Conservation (phyloP, 495 filamentous ascomycete genomes). For the Hyphodiscus hymeniophilus region DNA sequence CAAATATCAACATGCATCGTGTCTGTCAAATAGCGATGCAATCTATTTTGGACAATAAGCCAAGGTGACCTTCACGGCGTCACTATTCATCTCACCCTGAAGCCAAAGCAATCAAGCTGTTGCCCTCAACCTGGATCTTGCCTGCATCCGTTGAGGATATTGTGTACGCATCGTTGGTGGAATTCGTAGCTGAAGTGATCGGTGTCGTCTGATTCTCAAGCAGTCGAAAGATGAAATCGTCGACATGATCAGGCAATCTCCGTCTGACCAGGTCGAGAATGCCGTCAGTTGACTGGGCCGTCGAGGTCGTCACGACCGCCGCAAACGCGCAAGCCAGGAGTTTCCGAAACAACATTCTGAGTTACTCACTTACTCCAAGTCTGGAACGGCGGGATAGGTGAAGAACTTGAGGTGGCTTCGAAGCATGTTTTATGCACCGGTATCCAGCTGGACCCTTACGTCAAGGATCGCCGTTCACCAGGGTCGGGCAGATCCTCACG, state of each 20-base stretch:
- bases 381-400: background rate
- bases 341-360: conserved; percentile 12
- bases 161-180: conserved; percentile 33
- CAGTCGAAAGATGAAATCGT: conserved; percentile 33
- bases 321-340: conserved; percentile 11
- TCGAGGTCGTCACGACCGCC: conserved; percentile 10
- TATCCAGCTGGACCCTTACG: no score
- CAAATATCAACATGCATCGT: conserved; percentile 43
- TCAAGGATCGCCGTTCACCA: no score
- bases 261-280: conserved; percentile 38
- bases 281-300: conserved; percentile 31
- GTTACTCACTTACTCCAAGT: background rate
- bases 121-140: conserved; percentile 37
- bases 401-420: background rate
- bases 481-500: no score
- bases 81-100: conserved; percentile 30
- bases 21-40: conserved; percentile 41
- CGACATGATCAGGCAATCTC: conserved; percentile 34
- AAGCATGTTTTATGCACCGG: background rate
- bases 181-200: conserved; percentile 2
- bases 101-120: conserved; percentile 35
- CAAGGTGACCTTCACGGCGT: no score
- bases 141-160: conserved; percentile 31
- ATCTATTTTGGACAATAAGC: conserved; percentile 21
- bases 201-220: conserved; percentile 12